Conservation (phyloP, 2,329 filamentous ascomycete genomes). For the Emmonsiellopsis sp. region DNA sequence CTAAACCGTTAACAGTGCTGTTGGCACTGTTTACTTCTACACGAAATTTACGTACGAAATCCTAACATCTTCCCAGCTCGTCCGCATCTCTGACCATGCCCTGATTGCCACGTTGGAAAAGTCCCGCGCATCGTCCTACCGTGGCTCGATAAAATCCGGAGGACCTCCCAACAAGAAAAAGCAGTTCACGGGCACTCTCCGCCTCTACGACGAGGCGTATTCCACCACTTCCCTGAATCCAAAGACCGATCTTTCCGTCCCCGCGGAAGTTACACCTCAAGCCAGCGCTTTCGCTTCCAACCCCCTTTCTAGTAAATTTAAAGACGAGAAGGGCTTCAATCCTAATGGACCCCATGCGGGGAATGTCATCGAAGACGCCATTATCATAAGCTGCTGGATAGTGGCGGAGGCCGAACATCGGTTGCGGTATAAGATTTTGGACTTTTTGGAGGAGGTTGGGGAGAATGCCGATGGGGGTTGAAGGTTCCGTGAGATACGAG, state of each 20-base stretch:
- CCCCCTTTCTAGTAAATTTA: background rate
- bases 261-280: background rate
- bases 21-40: too few relatives aligned
- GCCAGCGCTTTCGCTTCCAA: background rate
- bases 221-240: background rate
- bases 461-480: background rate
- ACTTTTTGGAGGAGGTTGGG: constrained; percentile 1
- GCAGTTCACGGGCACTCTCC: background rate
- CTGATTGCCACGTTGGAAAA: constrained; percentile 3
- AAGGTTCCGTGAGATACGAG: background rate
- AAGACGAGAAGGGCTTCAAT: background rate
- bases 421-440: constrained; percentile 4
- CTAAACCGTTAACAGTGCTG: too few relatives aligned
- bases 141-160: constrained; percentile 3
- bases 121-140: background rate
- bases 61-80: background rate
- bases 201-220: background rate
- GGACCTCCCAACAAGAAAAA: constrained; percentile 3
- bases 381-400: constrained; percentile 4
- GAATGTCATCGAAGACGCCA: constrained; percentile 4
- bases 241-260: background rate
- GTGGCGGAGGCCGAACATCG: constrained; percentile 2
- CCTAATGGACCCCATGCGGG: constrained; percentile 1
- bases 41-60: background rate
- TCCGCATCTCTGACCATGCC: background rate